Conservation (phyloP, 78 protist genomes). For the Mantamonas sphyraenae region DNA sequence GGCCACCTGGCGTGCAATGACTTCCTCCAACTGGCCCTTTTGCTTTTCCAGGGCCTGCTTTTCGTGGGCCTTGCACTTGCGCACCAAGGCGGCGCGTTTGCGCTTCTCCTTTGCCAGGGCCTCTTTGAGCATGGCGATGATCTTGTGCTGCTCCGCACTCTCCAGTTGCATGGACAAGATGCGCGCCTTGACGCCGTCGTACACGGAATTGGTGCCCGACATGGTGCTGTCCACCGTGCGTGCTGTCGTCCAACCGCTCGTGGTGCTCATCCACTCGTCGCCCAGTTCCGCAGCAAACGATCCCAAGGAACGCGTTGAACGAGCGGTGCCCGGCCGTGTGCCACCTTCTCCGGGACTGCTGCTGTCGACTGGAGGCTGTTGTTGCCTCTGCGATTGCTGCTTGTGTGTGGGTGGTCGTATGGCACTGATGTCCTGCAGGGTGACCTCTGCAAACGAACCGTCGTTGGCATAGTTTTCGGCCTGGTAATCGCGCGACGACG, state of each 20-base stretch:
- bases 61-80: no score
- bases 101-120: neutral
- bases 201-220: neutral
- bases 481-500: no score
- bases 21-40: neutral
- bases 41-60: neutral
- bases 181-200: neutral
- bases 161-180: neutral
- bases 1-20: neutral
- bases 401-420: no score
- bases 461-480: no score
- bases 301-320: no score
- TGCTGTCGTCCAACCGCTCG: neutral
- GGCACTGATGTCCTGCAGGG: no score
- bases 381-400: neutral
- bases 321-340: no score
- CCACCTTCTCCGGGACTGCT: no score
- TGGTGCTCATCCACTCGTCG: neutral
- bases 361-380: neutral
- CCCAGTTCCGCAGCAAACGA: neutral
- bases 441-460: no score
- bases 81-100: neutral
- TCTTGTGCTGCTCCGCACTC: neutral
- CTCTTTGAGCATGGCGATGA: neutral
- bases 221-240: neutral